These are phyloP conservation scores for Amanita pseudoporphyria DNA, from an alignment of 768 basidiomycete genomes.

Conservation along the genomic window DNA sequence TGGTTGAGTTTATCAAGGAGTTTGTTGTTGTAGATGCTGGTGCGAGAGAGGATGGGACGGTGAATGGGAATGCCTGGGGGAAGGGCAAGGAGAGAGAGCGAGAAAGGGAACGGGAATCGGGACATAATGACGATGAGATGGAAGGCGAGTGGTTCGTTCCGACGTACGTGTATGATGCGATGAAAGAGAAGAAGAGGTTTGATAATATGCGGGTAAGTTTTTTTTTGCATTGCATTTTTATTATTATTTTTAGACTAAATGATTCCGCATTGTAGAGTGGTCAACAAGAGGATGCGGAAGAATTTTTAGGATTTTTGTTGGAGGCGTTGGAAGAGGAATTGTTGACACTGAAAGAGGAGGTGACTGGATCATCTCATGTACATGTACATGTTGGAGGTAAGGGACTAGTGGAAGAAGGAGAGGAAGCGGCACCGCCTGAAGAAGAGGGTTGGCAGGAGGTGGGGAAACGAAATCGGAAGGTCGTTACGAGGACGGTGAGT, in stretches of 20 bases:
- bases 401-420: slow-evolving; percentile 31
- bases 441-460: slow-evolving; percentile 90
- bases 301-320: slow-evolving; percentile 96
- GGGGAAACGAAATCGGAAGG: slow-evolving; percentile 74
- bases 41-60: slow-evolving; percentile 12
- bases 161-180: slow-evolving; percentile 79
- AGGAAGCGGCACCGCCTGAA: slow-evolving; percentile 28
- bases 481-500: slow-evolving; percentile 73
- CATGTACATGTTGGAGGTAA: slow-evolving; percentile 4
- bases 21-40: slow-evolving; percentile 46
- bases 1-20: slow-evolving; percentile 68
- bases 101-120: slow-evolving; percentile 13
- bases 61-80: slow-evolving; percentile 11
- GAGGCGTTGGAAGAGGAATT: slow-evolving; percentile 94
- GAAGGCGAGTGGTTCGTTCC: slow-evolving; percentile 71
- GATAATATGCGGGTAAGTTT: slow-evolving; percentile 79
- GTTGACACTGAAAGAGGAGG: slow-evolving; percentile 48
- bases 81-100: slow-evolving; percentile 20
- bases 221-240: slow-evolving; percentile 5
- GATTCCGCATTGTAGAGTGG: slow-evolving; percentile 44
- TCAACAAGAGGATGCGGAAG: slow-evolving; percentile 97
- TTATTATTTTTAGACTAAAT: neutral
- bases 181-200: slow-evolving; percentile 90
- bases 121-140: slow-evolving; percentile 34
- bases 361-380: slow-evolving; percentile 27